Evolutionary conservation across 2,329 filamentous ascomycete genomes (phyloP).

Genomic region (Colletotrichum sp.): DNA sequence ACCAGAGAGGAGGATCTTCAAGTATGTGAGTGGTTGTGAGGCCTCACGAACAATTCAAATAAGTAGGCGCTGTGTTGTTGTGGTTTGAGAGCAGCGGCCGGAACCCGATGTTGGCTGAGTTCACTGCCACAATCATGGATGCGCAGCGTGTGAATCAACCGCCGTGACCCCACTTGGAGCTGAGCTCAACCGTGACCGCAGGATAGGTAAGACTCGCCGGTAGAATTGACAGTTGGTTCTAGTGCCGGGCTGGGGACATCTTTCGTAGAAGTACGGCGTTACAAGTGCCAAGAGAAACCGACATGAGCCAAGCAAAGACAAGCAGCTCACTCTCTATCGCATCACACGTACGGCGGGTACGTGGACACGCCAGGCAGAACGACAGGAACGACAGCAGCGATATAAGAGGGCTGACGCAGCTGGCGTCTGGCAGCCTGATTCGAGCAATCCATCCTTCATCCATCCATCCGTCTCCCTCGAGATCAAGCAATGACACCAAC

Average conservation of each 20-base stretch:
- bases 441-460: not conserved
- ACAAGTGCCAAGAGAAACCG: not conserved
- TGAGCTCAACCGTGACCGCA: not conserved
- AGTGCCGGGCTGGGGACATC: not conserved
- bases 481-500: not conserved
- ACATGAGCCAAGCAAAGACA: not conserved
- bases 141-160: not conserved
- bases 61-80: not conserved
- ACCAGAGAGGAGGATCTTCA: not conserved
- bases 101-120: not conserved
- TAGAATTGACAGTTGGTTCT: not conserved
- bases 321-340: not conserved
- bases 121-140: conserved; percentile 6
- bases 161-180: not conserved
- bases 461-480: not conserved
- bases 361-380: not conserved
- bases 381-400: not conserved
- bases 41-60: not conserved
- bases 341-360: not conserved
- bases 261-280: not conserved
- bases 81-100: not conserved
- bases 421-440: not conserved
- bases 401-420: conserved; percentile 3
- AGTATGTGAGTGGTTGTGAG: not conserved
- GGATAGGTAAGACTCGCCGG: not conserved